Percentiles rank a stretch among this genome's conserved stretches.
Evolutionary conservation across 2,329 filamentous ascomycete genomes (phyloP).

Genomic region (Aspergillus sp.): DNA sequence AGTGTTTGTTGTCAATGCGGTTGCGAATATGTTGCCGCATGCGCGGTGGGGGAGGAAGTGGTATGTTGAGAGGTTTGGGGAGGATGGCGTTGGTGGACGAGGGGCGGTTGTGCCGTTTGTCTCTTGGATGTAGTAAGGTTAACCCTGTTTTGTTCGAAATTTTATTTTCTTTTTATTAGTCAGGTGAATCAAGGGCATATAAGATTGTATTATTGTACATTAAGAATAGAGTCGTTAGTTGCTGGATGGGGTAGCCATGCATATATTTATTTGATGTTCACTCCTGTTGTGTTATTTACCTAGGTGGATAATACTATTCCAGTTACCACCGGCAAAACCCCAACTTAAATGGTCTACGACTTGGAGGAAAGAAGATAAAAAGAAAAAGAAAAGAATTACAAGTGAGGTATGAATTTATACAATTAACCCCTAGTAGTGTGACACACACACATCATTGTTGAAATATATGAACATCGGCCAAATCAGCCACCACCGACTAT

Average conservation of each 20-base stretch:
- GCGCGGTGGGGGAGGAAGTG: conserved; percentile 78
- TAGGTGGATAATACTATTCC: not conserved
- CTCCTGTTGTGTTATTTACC: not conserved
- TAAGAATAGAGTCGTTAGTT: not conserved
- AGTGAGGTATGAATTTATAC: conserved; percentile 5
- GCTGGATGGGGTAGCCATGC: not conserved
- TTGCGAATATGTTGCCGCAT: conserved; percentile 85
- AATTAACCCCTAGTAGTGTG: conserved; percentile 19
- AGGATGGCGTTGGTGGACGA: conserved; percentile 63
- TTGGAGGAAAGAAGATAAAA: not conserved
- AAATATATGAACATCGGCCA: conserved; percentile 30
- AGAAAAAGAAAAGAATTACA: not conserved
- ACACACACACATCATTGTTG: conserved; percentile 38
- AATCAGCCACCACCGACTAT: conserved; percentile 18
- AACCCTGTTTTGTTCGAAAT: not conserved
- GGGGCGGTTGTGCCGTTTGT: conserved; percentile 70
- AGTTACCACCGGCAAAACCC: not conserved
- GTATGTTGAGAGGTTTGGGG: conserved; percentile 87
- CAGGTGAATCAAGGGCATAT: not conserved
- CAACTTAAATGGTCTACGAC: not conserved
- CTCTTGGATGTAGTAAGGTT: conserved; percentile 29
- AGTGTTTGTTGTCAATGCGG: conserved; percentile 80
- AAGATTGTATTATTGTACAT: not conserved
- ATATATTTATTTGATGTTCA: not conserved
- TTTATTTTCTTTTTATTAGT: not conserved